Conservation (phyloP, 768 basidiomycete species). For the Suillus variegatus region DNA sequence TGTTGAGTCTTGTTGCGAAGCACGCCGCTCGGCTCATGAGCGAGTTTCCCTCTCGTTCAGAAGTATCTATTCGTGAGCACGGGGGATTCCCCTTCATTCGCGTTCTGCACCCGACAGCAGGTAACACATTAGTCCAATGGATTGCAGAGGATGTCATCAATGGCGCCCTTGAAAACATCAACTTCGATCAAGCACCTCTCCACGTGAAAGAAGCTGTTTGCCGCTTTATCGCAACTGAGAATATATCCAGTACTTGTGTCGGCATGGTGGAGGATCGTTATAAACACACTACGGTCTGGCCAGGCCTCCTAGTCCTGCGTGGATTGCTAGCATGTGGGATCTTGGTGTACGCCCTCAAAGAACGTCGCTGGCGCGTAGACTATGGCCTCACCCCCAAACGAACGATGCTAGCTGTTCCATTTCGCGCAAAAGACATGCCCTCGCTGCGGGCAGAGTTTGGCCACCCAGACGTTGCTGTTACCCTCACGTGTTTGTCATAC, state of each 20-base stretch:
- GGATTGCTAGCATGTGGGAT: conserved; percentile 36
- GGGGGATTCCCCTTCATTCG: conserved; percentile 29
- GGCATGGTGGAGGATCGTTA: conserved; percentile 13
- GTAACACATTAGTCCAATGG: conserved; percentile 13
- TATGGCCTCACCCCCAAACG: conserved; percentile 35
- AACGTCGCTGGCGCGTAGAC: conserved; percentile 41
- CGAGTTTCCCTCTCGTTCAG: conserved; percentile 15
- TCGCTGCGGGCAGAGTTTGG: conserved; percentile 40
- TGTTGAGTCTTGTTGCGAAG: conserved; percentile 28
- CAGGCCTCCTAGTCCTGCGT: conserved; percentile 33
- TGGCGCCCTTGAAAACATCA: conserved; percentile 16
- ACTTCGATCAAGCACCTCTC: conserved; percentile 14
- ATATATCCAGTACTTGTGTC: neutral
- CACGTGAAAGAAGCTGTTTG: conserved; percentile 13
- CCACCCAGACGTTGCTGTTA: conserved; percentile 37
- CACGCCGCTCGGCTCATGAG: conserved; percentile 15
- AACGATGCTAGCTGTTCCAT: conserved; percentile 39
- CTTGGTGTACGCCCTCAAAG: conserved; percentile 30
- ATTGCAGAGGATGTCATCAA: conserved; percentile 20
- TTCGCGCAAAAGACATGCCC: conserved; percentile 40
- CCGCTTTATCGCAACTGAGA: conserved; percentile 24
- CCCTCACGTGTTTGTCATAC: conserved; percentile 38
- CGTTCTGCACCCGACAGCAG: conserved; percentile 17
- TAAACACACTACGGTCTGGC: conserved; percentile 16
- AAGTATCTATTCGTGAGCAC: conserved; percentile 15